A percentile compares a stretch with the other conserved stretches of the same genome.
These are phyloP conservation scores for Phialophora macrospora DNA, from an alignment of 2,329 filamentous ascomycete genomes.

Conservation along the genomic window DNA sequence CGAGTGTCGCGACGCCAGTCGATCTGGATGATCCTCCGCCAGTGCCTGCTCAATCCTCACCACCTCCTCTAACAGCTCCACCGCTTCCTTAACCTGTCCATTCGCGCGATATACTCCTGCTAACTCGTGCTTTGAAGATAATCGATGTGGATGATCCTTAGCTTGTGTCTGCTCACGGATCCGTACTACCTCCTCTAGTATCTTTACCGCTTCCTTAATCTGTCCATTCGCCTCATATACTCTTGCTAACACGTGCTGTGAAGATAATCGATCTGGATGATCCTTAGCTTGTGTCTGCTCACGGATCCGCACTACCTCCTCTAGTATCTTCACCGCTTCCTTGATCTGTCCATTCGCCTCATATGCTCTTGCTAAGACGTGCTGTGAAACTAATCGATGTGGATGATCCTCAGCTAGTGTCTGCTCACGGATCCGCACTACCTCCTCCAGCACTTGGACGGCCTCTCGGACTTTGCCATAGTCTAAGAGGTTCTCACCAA, in stretches of 20 bases:
- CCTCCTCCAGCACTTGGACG: conserved; percentile 4
- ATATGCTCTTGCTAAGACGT: not conserved
- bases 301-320: not conserved
- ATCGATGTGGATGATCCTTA: conserved; percentile 25
- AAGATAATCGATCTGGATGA: too few relatives aligned
- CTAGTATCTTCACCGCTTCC: not conserved
- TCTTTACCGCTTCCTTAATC: too few relatives aligned
- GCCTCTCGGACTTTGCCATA: conserved; percentile 4
- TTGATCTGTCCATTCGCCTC: not conserved
- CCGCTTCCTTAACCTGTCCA: not conserved
- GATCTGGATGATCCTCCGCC: not conserved
- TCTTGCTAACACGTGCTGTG: too few relatives aligned
- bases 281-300: too few relatives aligned
- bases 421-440: not conserved
- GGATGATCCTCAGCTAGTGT: conserved; percentile 34
- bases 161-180: conserved; percentile 24
- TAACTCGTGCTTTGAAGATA: not conserved
- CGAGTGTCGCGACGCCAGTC: conserved; percentile 3
- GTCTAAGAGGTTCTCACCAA: not conserved
- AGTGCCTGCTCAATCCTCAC: not conserved
- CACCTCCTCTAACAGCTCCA: not conserved
- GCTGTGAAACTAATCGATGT: not conserved
- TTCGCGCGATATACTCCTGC: not conserved
- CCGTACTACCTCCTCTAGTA: conserved; percentile 1
- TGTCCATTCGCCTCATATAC: too few relatives aligned